Conservation (phyloP, 2,329 filamentous ascomycete species). For the Berkeleyomyces rouxiae region DNA sequence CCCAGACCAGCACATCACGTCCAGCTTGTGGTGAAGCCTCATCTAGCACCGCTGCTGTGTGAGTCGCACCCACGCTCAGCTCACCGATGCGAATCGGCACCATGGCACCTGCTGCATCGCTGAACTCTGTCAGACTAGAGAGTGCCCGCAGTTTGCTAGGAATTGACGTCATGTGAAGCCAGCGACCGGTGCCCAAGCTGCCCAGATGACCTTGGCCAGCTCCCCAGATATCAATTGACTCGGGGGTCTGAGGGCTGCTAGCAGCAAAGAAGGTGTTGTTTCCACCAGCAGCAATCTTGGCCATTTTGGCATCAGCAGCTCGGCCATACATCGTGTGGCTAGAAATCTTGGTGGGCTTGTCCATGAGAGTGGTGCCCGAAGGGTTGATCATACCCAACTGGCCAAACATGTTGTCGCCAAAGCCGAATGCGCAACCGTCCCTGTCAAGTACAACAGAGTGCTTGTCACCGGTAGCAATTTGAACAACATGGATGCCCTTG, state of each 20-base stretch:
- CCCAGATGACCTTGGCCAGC: conserved; percentile 78
- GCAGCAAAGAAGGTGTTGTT: conserved; percentile 71
- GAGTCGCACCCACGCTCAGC: conserved; percentile 62
- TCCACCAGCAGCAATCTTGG: conserved; percentile 61
- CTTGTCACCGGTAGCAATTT: conserved; percentile 70
- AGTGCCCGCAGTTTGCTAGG: conserved; percentile 71
- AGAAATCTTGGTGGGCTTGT: conserved; percentile 1
- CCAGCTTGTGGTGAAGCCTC: conserved; percentile 53
- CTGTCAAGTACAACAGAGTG: conserved; percentile 69
- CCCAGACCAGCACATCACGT: conserved; percentile 81
- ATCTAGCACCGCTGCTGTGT: conserved; percentile 67
- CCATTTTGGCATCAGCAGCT: not conserved
- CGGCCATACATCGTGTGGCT: conserved; percentile 8
- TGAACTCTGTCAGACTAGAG: conserved; percentile 72
- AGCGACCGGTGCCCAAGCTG: conserved; percentile 66
- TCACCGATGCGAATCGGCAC: conserved; percentile 62
- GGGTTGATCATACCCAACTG: conserved; percentile 74
- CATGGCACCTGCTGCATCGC: conserved; percentile 50
- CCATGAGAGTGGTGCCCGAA: conserved; percentile 30
- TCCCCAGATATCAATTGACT: conserved; percentile 67
- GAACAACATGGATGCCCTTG: conserved; percentile 52
- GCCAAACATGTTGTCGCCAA: conserved; percentile 83
- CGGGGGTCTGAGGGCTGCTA: conserved; percentile 27
- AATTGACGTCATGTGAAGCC: conserved; percentile 68
- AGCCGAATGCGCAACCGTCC: conserved; percentile 63